Conservation (phyloP, 768 basidiomycete genomes). For the Collybia nuda region DNA sequence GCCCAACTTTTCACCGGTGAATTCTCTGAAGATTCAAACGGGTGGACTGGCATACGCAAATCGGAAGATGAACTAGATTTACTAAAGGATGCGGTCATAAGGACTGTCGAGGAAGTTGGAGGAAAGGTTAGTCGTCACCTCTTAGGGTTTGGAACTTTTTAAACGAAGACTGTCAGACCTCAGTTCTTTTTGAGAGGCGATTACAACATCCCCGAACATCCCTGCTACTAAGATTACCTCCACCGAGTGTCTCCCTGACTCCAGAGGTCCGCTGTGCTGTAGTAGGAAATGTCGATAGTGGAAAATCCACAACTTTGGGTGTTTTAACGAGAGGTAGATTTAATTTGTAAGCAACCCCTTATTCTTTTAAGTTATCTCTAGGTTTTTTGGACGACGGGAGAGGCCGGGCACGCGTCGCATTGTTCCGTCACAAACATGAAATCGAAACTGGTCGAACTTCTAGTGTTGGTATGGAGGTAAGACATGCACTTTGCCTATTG, state of each 20-base stretch:
- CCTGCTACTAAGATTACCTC: constrained; percentile 72
- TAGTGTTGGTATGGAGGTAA: constrained; percentile 95
- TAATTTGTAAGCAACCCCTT: constrained; percentile 5
- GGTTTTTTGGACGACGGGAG: constrained; percentile 80
- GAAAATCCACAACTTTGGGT: constrained; percentile 92
- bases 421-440: constrained; percentile 98
- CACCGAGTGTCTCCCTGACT: constrained; percentile 71
- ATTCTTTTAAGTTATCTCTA: constrained; percentile 26
- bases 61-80: constrained; percentile 52
- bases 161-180: constrained; percentile 39
- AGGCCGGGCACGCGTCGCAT: constrained; percentile 78
- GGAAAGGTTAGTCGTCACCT: constrained; percentile 55
- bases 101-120: constrained; percentile 71
- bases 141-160: not conserved
- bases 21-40: constrained; percentile 41
- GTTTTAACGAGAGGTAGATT: constrained; percentile 86
- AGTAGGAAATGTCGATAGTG: constrained; percentile 93
- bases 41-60: constrained; percentile 54
- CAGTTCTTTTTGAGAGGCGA: constrained; percentile 49
- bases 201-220: constrained; percentile 53
- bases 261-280: constrained; percentile 95
- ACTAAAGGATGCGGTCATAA: constrained; percentile 42
- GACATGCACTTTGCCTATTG: not conserved
- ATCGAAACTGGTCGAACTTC: constrained; percentile 94
- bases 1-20: constrained; percentile 56